These are phyloP conservation scores for Saccharomycopsis guyanensis DNA, from an alignment of 805 yeast genomes.

Conservation along the genomic window DNA sequence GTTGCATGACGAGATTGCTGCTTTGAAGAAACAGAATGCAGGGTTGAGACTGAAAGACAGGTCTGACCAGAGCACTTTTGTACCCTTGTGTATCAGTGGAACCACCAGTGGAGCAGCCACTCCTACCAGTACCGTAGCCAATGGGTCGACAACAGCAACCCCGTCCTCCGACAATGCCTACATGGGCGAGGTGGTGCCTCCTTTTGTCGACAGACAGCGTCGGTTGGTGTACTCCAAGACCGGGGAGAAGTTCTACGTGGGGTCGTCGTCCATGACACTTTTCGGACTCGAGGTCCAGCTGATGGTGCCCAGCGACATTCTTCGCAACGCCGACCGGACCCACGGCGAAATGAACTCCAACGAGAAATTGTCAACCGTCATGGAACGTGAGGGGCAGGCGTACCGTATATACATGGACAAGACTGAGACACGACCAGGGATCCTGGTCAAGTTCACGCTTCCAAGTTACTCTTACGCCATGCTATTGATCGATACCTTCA, in stretches of 20 bases:
- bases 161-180: neutral
- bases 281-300: slow-evolving; percentile 73
- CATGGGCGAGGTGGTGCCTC: slow-evolving; percentile 52
- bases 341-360: slow-evolving; percentile 22
- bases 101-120: neutral
- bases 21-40: slow-evolving; percentile 59
- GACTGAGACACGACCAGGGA: slow-evolving; percentile 59
- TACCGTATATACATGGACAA: slow-evolving; percentile 62
- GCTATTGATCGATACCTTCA: slow-evolving; percentile 65
- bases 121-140: neutral
- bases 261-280: slow-evolving; percentile 76
- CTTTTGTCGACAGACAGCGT: slow-evolving; percentile 65
- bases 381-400: slow-evolving; percentile 72
- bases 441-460: slow-evolving; percentile 60
- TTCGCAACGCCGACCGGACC: slow-evolving; percentile 16
- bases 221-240: slow-evolving; percentile 65
- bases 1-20: slow-evolving; percentile 59
- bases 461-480: slow-evolving; percentile 75
- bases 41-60: slow-evolving; percentile 40
- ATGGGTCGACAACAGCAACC: neutral
- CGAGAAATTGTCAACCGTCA: slow-evolving; percentile 39
- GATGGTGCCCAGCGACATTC: slow-evolving; percentile 35
- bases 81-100: slow-evolving; percentile 3
- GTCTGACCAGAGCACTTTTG: slow-evolving; percentile 22
- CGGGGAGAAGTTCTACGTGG: slow-evolving; percentile 69